A percentile compares a stretch with the other conserved stretches of the same genome.
Conservation (phyloP, 2,329 filamentous ascomycete species). For the Aspergillus oerlinghausenensis region DNA sequence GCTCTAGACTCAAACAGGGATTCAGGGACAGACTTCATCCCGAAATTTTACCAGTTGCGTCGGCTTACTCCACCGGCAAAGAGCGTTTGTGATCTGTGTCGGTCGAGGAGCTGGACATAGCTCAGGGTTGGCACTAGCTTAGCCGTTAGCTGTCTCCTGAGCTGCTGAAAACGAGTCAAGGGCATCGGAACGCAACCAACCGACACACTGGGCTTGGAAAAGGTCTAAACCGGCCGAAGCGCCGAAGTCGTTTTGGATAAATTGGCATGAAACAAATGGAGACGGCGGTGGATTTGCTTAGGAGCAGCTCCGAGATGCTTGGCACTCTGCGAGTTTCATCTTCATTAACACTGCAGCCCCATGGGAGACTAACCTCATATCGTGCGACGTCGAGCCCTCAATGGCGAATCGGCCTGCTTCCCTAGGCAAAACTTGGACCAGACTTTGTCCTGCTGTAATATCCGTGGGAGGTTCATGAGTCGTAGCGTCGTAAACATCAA, state of each 20-base stretch:
- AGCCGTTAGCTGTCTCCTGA: neutral
- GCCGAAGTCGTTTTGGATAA: constrained; percentile 16
- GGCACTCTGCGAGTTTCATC: constrained; percentile 18
- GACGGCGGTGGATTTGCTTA: constrained; percentile 10
- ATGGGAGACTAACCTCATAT: neutral
- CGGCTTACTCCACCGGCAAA: constrained; percentile 9
- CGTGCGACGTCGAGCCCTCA: neutral
- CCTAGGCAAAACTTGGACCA: neutral
- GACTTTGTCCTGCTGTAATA: neutral
- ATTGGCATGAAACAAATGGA: constrained; percentile 15
- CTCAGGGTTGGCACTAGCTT: neutral
- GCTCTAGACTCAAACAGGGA: neutral
- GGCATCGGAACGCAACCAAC: neutral
- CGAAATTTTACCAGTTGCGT: neutral
- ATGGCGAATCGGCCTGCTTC: neutral
- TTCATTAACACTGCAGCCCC: constrained; percentile 14
- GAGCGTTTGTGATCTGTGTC: neutral
- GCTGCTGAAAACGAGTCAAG: neutral
- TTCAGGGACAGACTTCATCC: neutral
- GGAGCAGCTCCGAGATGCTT: constrained; percentile 8
- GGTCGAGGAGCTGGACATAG: neutral
- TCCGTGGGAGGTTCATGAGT: neutral
- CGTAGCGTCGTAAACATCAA: neutral
- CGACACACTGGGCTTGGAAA: neutral
- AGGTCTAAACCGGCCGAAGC: constrained; percentile 8